Base-by-base conservation (phyloP, 305 asterid species). In the Salvia sclarea region DNA sequence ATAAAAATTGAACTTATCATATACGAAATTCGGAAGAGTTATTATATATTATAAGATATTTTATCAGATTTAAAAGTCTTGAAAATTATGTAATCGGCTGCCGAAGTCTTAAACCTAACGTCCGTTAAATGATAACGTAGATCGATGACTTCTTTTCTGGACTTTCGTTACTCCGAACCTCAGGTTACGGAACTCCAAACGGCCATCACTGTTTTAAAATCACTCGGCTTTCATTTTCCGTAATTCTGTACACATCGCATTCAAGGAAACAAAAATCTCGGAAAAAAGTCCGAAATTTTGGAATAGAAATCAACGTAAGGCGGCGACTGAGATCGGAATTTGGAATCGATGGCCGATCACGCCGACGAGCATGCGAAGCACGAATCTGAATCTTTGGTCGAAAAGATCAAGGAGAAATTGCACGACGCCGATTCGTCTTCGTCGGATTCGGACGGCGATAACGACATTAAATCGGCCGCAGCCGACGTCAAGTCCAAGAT, bases 321-420 rank as follows among this genome's bases (percentile, higher is more conserved):
- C 86, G 85, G 83, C 80, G 61, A 64, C 76, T 65, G 66, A 73
- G 81, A 75, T 72, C 78, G 83, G 77, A 73, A 71, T 64, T 84
- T 69, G 69, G 64, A 80, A 35, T 4, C 76, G 62, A 89, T 89
- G 96, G 91, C 92, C 49, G 98, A 91, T 76, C 88, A 82, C 75
- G 76, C 76, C 72, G 86, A 71, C 44, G 90, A 85, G 61, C 85
- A 84, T 72, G 89, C 85, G 63, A 89, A 82, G 22, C 86, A 82
- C 72, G 92, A 91, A 52, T 55, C 86, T n/a, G 95, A 88, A 68
- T 78, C 95, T 6, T 64, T 86, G 71, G 75, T 81, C 77, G 92
- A 86, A 12, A 83, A 85, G 84, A 89, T 91, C 78, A 75, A 82
- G 4, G 93, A 84, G 52, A 91, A 77, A 18, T 76, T 87, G 57